Evolutionary conservation across 2,329 filamentous ascomycete species (phyloP).

Genomic region (Alternaria rosae): DNA sequence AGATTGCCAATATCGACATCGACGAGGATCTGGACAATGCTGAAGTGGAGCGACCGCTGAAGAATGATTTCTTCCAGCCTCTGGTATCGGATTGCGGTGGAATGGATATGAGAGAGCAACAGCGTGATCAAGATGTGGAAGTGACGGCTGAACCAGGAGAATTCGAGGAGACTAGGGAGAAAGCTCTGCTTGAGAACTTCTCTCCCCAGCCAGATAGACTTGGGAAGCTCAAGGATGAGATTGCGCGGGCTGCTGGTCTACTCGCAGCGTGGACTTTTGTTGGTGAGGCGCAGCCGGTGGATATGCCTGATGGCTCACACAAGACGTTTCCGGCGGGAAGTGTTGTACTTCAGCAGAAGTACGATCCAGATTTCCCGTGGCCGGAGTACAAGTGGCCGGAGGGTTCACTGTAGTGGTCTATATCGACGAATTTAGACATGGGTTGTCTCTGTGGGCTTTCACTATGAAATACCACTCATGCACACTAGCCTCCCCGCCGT

Average conservation of each 20-base stretch:
- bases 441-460: accelerated
- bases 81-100: not conserved
- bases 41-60: not conserved
- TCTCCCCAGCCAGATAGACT: not conserved
- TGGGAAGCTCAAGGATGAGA: not conserved
- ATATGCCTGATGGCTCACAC: not conserved
- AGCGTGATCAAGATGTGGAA: not conserved
- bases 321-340: not conserved
- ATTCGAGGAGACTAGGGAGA: not conserved
- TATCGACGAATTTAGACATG: not conserved
- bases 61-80: not conserved
- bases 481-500: not conserved
- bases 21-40: not conserved
- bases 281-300: not conserved
- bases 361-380: not conserved
- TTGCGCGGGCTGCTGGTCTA: not conserved
- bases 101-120: not conserved
- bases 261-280: not conserved
- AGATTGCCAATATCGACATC: not conserved
- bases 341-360: not conserved
- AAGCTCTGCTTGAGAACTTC: not conserved
- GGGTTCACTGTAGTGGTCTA: not conserved
- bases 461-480: not conserved
- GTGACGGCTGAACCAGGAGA: not conserved
- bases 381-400: not conserved